Conservation (phyloP, 148 eudicot species). For the Suaeda aralocaspica region DNA sequence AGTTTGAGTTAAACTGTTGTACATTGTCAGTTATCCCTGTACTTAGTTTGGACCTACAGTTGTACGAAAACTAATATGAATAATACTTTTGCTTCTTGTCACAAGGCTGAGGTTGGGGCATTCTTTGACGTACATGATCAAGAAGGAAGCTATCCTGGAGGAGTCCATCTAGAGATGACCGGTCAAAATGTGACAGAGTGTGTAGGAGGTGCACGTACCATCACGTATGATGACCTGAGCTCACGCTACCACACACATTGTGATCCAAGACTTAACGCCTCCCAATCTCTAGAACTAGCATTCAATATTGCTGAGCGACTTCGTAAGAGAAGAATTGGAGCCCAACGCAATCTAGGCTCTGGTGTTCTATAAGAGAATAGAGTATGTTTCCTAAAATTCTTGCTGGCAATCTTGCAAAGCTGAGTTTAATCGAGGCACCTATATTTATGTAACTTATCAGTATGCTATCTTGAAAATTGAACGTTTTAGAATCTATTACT, state of each 20-base stretch:
- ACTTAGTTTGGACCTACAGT: not conserved
- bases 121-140: conserved; percentile 83
- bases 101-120: conserved; percentile 62
- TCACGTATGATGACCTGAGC: conserved; percentile 71
- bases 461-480: not conserved
- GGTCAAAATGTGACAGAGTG: conserved; percentile 84
- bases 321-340: conserved; percentile 55
- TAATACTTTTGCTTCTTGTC: conserved; percentile 11
- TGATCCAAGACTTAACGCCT: conserved; percentile 80
- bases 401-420: not conserved
- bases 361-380: not conserved
- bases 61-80: not conserved
- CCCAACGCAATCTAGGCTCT: conserved; percentile 23
- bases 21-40: not conserved
- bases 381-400: not conserved
- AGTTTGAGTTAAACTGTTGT: not conserved
- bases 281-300: conserved; percentile 76
- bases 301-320: conserved; percentile 73
- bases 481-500: not conserved
- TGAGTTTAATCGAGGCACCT: not conserved
- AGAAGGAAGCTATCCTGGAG: conserved; percentile 89
- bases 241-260: conserved; percentile 81
- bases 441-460: not conserved
- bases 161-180: conserved; percentile 81
- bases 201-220: conserved; percentile 70